A percentile compares a stretch with the other conserved stretches of the same genome.
Evolutionary conservation across 768 basidiomycete genomes (phyloP).

Genomic region (Phanerochaete carnosa): DNA sequence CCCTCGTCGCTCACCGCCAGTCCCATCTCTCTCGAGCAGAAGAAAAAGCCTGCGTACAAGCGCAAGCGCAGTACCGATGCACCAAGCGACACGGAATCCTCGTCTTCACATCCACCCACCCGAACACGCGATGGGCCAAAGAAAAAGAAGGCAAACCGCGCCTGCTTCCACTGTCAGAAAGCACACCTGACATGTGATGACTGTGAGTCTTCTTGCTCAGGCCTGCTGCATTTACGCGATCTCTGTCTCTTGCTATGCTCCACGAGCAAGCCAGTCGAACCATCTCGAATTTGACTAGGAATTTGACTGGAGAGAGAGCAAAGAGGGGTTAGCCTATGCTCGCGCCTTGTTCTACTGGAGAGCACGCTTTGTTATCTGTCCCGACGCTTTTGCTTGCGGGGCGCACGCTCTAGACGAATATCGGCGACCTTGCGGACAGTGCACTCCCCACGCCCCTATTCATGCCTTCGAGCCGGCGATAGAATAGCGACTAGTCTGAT

Average conservation of each 20-base stretch:
- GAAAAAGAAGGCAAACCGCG: slow-evolving; percentile 94
- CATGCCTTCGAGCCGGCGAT: background rate
- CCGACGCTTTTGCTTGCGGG: background rate
- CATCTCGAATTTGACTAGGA: background rate
- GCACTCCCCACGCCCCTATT: background rate
- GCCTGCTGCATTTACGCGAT: background rate
- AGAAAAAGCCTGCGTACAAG: slow-evolving; percentile 44
- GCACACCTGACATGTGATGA: slow-evolving; percentile 99
- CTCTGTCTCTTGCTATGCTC: background rate
- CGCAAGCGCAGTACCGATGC: slow-evolving; percentile 62
- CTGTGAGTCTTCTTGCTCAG: slow-evolving; percentile 50
- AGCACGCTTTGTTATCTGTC: background rate
- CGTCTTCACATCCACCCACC: slow-evolving; percentile 33
- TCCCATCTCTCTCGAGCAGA: slow-evolving; percentile 18
- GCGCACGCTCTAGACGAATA: background rate
- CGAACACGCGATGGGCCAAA: slow-evolving; percentile 73
- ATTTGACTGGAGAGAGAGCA: background rate
- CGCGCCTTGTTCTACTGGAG: background rate
- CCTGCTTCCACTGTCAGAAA: slow-evolving; percentile 95
- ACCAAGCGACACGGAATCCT: slow-evolving; percentile 51
- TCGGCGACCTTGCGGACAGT: background rate
- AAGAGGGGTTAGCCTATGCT: background rate
- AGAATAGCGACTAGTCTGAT: background rate
- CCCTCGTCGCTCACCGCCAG: slow-evolving; percentile 21
- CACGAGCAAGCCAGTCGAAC: background rate